A percentile compares a stretch with the other conserved stretches of the same genome.
Evolutionary conservation across 345 rosid species (phyloP).

Genomic region (Salix exigua): DNA sequence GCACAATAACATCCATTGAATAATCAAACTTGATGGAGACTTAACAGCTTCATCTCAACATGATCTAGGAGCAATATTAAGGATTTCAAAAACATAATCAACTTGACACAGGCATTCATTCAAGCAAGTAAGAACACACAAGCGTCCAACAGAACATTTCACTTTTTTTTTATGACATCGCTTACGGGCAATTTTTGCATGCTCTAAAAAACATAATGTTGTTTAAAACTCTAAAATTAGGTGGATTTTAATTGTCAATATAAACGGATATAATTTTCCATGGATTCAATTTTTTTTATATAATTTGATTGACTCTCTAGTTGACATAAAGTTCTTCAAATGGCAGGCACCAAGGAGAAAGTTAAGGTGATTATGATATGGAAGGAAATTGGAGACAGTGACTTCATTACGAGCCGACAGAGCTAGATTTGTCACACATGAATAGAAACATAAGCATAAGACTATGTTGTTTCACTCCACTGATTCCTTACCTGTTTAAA

Average conservation of each 20-base stretch:
- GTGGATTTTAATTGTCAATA: background rate
- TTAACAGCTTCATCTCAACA: background rate
- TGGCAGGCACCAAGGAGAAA: background rate
- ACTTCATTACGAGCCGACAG: background rate
- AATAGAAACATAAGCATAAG: background rate
- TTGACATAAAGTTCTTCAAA: background rate
- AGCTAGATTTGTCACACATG: background rate
- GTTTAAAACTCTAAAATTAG: background rate
- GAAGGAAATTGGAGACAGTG: background rate
- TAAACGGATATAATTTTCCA: background rate
- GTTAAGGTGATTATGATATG: background rate
- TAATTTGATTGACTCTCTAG: background rate
- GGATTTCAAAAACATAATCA: background rate
- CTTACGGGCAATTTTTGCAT: background rate
- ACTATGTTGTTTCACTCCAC: background rate
- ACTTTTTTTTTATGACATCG: background rate
- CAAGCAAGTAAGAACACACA: background rate
- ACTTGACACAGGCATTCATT: background rate
- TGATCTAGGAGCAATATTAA: background rate
- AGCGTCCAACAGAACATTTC: background rate
- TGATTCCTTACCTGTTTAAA: slow-evolving; percentile 63
- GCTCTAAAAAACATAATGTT: background rate
- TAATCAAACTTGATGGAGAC: background rate
- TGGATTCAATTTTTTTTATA: background rate
- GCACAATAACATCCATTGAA: background rate